Conservation (phyloP, 176 grass and related monocot genomes). For the Aegilops sharonensis region DNA sequence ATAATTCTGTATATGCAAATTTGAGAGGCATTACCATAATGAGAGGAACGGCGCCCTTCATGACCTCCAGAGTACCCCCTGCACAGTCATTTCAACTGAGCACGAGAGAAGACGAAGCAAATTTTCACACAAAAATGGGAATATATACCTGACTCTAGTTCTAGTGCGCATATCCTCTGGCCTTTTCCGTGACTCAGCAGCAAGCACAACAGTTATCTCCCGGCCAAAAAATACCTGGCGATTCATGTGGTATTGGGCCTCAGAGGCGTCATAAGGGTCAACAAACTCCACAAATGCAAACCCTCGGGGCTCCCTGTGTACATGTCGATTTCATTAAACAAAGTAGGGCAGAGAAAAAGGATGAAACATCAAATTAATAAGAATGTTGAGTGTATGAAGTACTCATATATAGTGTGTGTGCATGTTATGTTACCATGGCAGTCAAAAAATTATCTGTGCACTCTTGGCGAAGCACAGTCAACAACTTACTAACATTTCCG, state of each 20-base stretch:
- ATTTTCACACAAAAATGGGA: conserved; percentile 1
- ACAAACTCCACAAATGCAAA: conserved; percentile 97
- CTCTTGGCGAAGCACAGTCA: conserved; percentile 54
- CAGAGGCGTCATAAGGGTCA: conserved; percentile 81
- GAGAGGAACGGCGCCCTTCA: conserved; percentile 67
- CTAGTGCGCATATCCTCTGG: conserved; percentile 91
- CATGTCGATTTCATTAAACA: conserved; percentile 18
- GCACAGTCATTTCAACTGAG: conserved; percentile 21
- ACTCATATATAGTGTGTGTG: conserved; percentile 25
- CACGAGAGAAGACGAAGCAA: conserved; percentile 9
- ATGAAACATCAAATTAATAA: conserved; percentile 30
- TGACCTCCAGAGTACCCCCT: conserved; percentile 66
- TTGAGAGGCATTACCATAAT: conserved; percentile 58
- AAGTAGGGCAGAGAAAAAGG: background rate
- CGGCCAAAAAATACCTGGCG: conserved; percentile 80
- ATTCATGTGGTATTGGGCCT: conserved; percentile 99
- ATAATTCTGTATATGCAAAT: conserved; percentile 1
- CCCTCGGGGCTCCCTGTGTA: conserved; percentile 84
- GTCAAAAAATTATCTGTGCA: conserved; percentile 38
- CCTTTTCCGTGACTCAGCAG: conserved; percentile 85
- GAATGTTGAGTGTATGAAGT: conserved; percentile 12
- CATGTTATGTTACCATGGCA: conserved; percentile 41
- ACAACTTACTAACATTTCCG: conserved; percentile 64
- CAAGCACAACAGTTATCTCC: conserved; percentile 95
- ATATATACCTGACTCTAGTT: conserved; percentile 53